Evolutionary conservation across 768 basidiomycete species (phyloP), one percentile per base, ranked within the genome.

Genomic region (Termitomyces eurrhizus): DNA sequence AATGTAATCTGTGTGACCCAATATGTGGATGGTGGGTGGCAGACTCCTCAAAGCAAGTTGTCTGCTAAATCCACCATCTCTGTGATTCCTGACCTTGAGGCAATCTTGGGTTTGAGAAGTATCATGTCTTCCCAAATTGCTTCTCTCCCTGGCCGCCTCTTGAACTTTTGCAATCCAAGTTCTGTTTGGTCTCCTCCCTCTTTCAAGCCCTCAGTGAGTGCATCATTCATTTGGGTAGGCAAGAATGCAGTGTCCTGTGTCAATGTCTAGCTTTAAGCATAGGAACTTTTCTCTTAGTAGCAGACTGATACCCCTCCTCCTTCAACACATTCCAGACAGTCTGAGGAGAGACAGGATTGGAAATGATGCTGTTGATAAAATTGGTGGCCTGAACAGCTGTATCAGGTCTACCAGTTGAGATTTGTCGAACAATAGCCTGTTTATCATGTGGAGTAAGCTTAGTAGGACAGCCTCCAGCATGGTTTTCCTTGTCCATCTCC

Each of bases 31-130:
- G 18, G 16, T 41, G 18, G 8, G 5, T 29, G 29, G 35, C 41
- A 32, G 39, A 8, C 16, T n/a, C 26, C 53, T 55, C n/a, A 63
- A 18, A 64, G 65, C 33, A 55, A 56, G 50, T 66, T 51, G 8
- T 16, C 44, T n/a, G 36, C 66, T 49, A 67, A 61, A 58, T 64
- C 66, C 39, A 72, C 65, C 57, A 73, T 57, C 39, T 71, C 74
- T 41, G 74, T 70, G 50, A 80, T 65, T 2, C 74, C 75, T 8
- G 79, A 79, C 49, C 70, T 77, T 9, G 86, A 71, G 1, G 83
- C 77, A n/a, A 87, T 80, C 57, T 78, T 83, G 4, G 85, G 83
- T 69, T 78, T 83, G 61, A 84, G 67, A 57, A 87, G 70, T 0
- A 81, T 74, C 3, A 70, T 69, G 24, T 76, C 78, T 42, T 80